Evolutionary conservation across 768 basidiomycete genomes (phyloP).

Genomic region (Tephrocybe sp.): DNA sequence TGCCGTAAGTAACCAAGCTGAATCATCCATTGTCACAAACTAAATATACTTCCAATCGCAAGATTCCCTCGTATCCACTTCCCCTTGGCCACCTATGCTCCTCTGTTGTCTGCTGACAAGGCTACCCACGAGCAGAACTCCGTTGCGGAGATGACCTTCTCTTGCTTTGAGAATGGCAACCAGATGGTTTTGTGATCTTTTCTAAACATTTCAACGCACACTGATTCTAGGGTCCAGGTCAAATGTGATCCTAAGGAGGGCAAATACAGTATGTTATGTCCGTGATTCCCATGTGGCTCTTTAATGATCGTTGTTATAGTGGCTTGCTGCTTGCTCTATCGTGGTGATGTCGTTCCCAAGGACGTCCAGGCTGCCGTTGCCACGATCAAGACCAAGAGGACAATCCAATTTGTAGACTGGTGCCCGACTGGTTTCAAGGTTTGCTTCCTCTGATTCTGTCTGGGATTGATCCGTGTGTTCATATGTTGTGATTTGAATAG

Average conservation of each 20-base stretch:
- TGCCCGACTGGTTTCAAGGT: constrained; percentile 96
- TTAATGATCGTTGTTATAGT: constrained; percentile 40
- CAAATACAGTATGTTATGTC: constrained; percentile 83
- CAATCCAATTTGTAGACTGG: constrained; percentile 99
- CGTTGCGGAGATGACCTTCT: constrained; percentile 96
- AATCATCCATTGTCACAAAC: constrained; percentile 11
- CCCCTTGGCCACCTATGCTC: constrained; percentile 94
- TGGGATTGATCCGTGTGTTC: too few species aligned
- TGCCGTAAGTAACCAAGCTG: constrained; percentile 64
- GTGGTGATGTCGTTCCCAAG: constrained; percentile 96
- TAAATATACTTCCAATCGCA: constrained; percentile 8
- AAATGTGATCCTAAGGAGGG: constrained; percentile 95
- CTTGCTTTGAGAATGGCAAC: constrained; percentile 95
- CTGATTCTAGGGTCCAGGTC: constrained; percentile 25
- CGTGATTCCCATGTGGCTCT: background rate
- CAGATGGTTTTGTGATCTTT: constrained; percentile 65
- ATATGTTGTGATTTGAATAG: constrained; percentile 34
- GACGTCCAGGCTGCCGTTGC: constrained; percentile 92
- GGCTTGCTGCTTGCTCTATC: constrained; percentile 91
- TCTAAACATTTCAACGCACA: background rate
- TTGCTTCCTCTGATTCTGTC: constrained; percentile 8
- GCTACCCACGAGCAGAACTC: constrained; percentile 96
- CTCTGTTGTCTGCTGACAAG: constrained; percentile 93
- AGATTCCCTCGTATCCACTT: constrained; percentile 99
- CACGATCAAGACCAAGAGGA: constrained; percentile 94